Conservation (phyloP, 2,329 filamentous ascomycete genomes). For the Neofusicoccum kwambonambiense region DNA sequence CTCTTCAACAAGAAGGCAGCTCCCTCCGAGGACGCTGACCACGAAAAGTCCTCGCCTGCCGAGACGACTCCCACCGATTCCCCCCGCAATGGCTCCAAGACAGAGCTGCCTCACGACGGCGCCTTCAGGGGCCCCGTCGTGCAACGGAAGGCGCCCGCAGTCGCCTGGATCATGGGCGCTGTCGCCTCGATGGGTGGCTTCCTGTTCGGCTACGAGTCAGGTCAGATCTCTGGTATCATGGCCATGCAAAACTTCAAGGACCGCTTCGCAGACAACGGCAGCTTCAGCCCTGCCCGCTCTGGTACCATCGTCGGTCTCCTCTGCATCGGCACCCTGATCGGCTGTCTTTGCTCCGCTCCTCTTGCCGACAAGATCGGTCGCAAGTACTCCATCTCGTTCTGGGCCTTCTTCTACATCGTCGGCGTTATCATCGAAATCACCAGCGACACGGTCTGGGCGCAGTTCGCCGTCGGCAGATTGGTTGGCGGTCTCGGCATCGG, state of each 20-base stretch:
- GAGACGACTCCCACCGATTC: constrained; percentile 17
- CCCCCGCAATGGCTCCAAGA: constrained; percentile 10
- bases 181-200: constrained; percentile 60
- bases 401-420: constrained; percentile 44
- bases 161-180: constrained; percentile 53
- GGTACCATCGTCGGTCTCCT: constrained; percentile 46
- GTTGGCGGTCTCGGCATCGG: constrained; percentile 46
- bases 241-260: constrained; percentile 51
- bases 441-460: constrained; percentile 40
- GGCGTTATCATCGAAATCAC: constrained; percentile 47
- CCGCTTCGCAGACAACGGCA: constrained; percentile 49
- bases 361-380: constrained; percentile 56
- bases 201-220: constrained; percentile 63
- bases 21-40: background rate
- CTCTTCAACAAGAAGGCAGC: constrained; percentile 18
- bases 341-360: constrained; percentile 42
- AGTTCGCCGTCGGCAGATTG: constrained; percentile 49
- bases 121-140: background rate
- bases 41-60: constrained; percentile 16
- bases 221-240: constrained; percentile 40
- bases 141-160: background rate
- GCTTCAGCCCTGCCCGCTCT: constrained; percentile 33
- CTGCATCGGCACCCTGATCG: constrained; percentile 43
- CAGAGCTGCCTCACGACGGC: background rate
- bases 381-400: constrained; percentile 48